Conservation (phyloP, 2,329 filamentous ascomycete genomes). For the Pezicula carpinea region DNA sequence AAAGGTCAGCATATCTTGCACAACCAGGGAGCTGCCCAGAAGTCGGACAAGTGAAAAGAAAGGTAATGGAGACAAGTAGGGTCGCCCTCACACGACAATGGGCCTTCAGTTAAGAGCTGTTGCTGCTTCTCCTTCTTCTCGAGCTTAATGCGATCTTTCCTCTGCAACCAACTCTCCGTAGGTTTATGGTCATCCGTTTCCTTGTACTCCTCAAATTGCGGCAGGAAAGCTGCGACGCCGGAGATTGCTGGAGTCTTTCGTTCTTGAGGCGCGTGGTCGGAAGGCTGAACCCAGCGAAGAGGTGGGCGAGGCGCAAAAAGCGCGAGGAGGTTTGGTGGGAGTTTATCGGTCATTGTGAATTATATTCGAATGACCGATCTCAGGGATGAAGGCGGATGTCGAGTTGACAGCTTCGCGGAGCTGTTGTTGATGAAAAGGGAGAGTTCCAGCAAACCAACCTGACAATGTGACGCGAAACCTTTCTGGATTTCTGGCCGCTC, state of each 20-base stretch:
- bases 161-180: slow-evolving; percentile 90
- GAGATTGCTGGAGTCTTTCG: slow-evolving; percentile 69
- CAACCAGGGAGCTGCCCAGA: slow-evolving; percentile 11
- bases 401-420: slow-evolving; percentile 7
- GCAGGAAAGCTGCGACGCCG: slow-evolving; percentile 71
- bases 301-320: slow-evolving; percentile 94
- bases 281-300: slow-evolving; percentile 80
- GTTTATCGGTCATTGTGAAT: slow-evolving; percentile 83
- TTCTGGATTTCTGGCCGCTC: neutral
- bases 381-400: neutral
- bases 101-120: slow-evolving; percentile 33
- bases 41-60: slow-evolving; percentile 20
- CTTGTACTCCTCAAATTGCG: slow-evolving; percentile 71
- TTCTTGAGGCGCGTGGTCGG: slow-evolving; percentile 78
- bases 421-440: slow-evolving; percentile 9
- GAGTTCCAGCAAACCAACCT: neutral
- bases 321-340: slow-evolving; percentile 85
- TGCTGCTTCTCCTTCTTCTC: slow-evolving; percentile 72
- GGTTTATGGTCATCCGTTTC: slow-evolving; percentile 71
- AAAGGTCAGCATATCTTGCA: slow-evolving; percentile 16
- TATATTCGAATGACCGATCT: neutral
- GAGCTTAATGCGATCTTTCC: slow-evolving; percentile 73
- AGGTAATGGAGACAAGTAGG: slow-evolving; percentile 21
- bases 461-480: slow-evolving; percentile 9
- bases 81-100: slow-evolving; percentile 26